Conservation (phyloP, 2,329 filamentous ascomycete genomes). For the Ophiostoma himal-ulmi region DNA sequence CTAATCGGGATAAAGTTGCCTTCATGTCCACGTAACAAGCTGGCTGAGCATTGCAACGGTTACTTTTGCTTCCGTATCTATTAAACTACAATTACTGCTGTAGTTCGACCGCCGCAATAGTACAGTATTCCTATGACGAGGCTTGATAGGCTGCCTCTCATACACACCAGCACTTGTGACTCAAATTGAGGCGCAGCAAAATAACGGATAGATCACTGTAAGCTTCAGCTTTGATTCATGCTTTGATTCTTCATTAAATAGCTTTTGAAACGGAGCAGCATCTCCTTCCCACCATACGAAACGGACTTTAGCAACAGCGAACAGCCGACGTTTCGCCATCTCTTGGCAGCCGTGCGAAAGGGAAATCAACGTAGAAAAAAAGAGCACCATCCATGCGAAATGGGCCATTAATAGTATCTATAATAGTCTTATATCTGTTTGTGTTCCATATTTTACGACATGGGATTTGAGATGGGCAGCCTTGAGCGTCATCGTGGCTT, state of each 20-base stretch:
- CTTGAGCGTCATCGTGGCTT: background rate
- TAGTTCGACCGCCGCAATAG: background rate
- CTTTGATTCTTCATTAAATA: background rate
- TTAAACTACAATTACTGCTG: background rate
- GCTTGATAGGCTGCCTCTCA: conserved; percentile 1
- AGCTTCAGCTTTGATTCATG: background rate
- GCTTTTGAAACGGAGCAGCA: background rate
- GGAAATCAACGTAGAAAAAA: background rate
- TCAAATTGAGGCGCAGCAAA: background rate
- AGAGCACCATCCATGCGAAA: background rate
- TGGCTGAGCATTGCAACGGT: background rate
- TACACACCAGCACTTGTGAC: background rate
- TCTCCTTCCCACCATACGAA: background rate
- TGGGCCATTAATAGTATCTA: background rate
- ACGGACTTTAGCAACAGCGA: background rate
- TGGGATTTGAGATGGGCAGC: background rate
- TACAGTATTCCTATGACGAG: background rate
- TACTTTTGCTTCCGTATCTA: background rate
- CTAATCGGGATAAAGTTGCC: background rate
- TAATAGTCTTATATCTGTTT: background rate
- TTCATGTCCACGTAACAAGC: background rate
- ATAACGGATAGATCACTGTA: background rate
- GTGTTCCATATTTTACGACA: background rate
- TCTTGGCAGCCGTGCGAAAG: background rate
- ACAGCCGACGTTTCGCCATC: background rate